Conservation (phyloP, 495 filamentous ascomycete species). For the Lasiosphaeria miniovina region DNA sequence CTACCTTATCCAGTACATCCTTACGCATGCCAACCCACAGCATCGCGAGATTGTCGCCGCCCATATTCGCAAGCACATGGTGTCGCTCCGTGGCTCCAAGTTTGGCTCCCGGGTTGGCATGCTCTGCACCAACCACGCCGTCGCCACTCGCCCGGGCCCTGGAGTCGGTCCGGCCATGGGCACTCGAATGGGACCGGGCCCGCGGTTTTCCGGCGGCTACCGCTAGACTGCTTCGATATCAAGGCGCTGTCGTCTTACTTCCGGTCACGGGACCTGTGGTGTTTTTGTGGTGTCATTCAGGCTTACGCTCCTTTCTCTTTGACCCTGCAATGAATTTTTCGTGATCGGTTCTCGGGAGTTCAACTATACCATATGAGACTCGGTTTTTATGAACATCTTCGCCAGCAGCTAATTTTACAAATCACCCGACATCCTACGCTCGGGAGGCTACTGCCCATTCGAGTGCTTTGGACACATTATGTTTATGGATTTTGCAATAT, state of each 20-base stretch:
- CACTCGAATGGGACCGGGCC: constrained; percentile 53
- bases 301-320: constrained; percentile 29
- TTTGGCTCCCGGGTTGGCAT: constrained; percentile 97
- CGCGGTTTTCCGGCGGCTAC: constrained; percentile 50
- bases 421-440: constrained; percentile 59
- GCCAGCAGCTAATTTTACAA: constrained; percentile 50
- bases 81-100: constrained; percentile 95
- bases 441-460: constrained; percentile 49
- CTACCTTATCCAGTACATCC: constrained; percentile 94
- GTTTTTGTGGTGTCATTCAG: constrained; percentile 15
- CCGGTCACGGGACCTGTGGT: not conserved
- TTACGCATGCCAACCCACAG: constrained; percentile 78
- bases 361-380: constrained; percentile 33
- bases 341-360: constrained; percentile 32
- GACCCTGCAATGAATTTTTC: constrained; percentile 22
- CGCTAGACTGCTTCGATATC: constrained; percentile 23
- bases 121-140: constrained; percentile 93
- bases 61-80: constrained; percentile 99
- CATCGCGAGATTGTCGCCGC: constrained; percentile 90
- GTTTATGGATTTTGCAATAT: constrained; percentile 58
- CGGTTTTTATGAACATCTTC: constrained; percentile 50
- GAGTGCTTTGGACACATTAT: constrained; percentile 60
- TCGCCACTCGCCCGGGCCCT: constrained; percentile 80
- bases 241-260: no score
- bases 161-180: constrained; percentile 61